Percentiles rank a stretch among this genome's conserved stretches.
Evolutionary conservation across 345 rosid species (phyloP).

Genomic region (Salix purpurea): DNA sequence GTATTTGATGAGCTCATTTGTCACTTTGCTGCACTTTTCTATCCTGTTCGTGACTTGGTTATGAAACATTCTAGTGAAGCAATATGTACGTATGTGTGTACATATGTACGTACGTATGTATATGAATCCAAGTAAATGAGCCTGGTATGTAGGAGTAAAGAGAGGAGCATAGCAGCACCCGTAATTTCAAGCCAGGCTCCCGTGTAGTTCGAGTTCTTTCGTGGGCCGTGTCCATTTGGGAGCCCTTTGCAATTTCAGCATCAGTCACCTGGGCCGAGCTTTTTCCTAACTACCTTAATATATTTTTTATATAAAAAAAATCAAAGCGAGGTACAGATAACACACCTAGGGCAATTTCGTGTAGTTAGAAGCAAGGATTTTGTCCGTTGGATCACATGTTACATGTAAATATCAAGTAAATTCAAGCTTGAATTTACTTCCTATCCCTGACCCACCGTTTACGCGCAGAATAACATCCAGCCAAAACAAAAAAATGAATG

Average conservation of each 20-base stretch:
- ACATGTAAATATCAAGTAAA: not conserved
- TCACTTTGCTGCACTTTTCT: not conserved
- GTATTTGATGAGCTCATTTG: not conserved
- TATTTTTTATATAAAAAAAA: too few relatives aligned
- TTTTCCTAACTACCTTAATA: not conserved
- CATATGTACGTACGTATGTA: too few relatives aligned
- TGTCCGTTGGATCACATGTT: conserved; percentile 4
- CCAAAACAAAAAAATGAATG: not conserved
- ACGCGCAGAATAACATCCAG: not conserved
- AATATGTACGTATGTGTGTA: not conserved
- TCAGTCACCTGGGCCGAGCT: not conserved
- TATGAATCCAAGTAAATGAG: not conserved
- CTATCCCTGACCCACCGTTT: not conserved
- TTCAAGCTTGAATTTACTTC: not conserved
- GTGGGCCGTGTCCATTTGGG: not conserved
- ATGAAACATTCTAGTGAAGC: not conserved
- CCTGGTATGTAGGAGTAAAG: not conserved
- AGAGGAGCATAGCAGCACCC: not conserved
- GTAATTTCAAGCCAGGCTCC: not conserved
- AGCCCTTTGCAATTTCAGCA: not conserved
- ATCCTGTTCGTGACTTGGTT: not conserved
- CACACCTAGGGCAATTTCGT: not conserved
- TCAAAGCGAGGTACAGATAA: not conserved
- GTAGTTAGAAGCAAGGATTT: not conserved
- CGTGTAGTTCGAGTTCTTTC: not conserved